phyloP scores from a whole-genome alignment of 331 rosid species.

The Quercus lobata region DNA sequence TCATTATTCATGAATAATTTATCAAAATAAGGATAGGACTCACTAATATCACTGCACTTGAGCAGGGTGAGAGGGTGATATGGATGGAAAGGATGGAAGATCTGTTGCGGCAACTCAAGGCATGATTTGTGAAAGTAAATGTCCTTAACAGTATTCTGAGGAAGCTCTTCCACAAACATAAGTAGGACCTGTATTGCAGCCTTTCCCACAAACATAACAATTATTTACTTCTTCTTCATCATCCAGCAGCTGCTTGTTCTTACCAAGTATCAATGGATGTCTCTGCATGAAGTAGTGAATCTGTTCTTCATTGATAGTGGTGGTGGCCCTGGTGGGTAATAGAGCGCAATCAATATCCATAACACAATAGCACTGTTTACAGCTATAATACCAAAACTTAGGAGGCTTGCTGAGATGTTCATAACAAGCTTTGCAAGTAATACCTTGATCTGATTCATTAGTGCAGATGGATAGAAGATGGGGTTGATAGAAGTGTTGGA shows the following conservation, averaged over 20 bases:
- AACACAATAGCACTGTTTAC: background rate
- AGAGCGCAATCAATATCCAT: background rate
- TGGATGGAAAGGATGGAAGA: background rate
- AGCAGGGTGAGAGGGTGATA: no score
- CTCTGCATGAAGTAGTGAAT: background rate
- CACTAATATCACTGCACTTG: no score
- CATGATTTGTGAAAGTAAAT: background rate
- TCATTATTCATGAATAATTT: no score
- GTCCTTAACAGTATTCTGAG: background rate
- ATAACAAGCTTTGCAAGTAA: background rate
- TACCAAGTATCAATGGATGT: background rate
- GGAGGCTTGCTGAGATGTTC: background rate
- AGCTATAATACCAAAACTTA: background rate
- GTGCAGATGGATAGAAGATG: background rate
- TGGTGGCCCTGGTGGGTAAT: background rate
- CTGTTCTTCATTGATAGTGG: background rate
- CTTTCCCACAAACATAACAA: background rate
- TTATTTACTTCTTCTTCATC: background rate
- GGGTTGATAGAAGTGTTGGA: background rate
- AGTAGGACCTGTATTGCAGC: background rate
- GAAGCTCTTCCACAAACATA: background rate
- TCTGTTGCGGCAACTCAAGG: background rate
- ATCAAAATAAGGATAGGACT: no score
- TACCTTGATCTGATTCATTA: accelerated
- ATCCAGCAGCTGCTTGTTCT: no score